These are phyloP conservation scores for Leishmania arabica DNA, from an alignment of 208 protist genomes.

Conservation along the genomic window DNA sequence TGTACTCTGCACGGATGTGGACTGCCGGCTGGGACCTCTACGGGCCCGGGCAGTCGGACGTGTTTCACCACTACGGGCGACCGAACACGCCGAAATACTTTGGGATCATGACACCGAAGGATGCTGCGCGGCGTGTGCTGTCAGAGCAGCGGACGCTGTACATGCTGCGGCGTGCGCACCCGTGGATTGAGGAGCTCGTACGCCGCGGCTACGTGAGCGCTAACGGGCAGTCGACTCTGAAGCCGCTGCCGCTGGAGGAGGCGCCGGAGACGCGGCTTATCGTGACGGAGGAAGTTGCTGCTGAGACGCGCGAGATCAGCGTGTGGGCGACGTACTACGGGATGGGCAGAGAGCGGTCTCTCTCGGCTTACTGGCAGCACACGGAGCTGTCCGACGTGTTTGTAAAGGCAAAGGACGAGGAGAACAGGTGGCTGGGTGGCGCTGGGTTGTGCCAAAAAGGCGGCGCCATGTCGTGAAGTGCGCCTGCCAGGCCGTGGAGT, in stretches of 20 bases:
- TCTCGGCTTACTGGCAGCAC: slow-evolving; percentile 72
- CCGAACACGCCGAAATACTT: slow-evolving; percentile 56
- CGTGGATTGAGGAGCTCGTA: slow-evolving; percentile 45
- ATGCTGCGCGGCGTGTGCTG: slow-evolving; percentile 6
- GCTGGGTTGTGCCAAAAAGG: slow-evolving; percentile 36
- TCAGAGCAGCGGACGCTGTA: slow-evolving; percentile 53
- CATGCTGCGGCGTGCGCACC: slow-evolving; percentile 47
- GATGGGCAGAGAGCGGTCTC: slow-evolving; percentile 45
- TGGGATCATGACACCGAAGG: slow-evolving; percentile 16
- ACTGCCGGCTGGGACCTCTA: slow-evolving; percentile 91
- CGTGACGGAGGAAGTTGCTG: slow-evolving; percentile 44
- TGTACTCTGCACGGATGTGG: slow-evolving; percentile 86
- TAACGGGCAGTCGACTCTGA: slow-evolving; percentile 17
- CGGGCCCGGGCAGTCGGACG: slow-evolving; percentile 57
- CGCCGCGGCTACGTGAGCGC: slow-evolving; percentile 15
- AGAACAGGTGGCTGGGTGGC: slow-evolving; percentile 66
- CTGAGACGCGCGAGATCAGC: slow-evolving; percentile 29
- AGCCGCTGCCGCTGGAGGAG: slow-evolving; percentile 26
- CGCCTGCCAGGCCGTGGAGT: background rate
- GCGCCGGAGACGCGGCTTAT: slow-evolving; percentile 37
- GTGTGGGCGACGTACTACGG: slow-evolving; percentile 52
- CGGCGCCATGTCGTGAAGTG: background rate
- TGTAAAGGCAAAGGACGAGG: slow-evolving; percentile 57
- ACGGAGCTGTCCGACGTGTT: slow-evolving; percentile 63
- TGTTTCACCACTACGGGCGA: slow-evolving; percentile 86